A percentile compares a stretch with the other conserved stretches of the same genome.
Conservation (phyloP, 1,284 basidiomycete species). For the Apiotrichum sp. region DNA sequence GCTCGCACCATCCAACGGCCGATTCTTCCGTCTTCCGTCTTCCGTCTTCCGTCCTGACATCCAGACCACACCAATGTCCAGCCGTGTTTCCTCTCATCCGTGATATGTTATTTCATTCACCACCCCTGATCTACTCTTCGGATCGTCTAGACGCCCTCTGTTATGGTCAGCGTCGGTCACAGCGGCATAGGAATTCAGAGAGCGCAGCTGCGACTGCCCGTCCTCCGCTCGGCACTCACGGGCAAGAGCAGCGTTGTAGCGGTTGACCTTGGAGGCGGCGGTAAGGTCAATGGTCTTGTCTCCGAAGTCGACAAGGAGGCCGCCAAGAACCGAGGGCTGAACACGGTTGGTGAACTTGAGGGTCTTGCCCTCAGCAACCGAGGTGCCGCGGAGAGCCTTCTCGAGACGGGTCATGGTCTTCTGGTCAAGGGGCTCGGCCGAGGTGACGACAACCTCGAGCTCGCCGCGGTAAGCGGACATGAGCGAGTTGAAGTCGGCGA, state of each 20-base stretch:
- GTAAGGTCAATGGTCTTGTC: constrained; percentile 94
- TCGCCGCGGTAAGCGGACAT: constrained; percentile 88
- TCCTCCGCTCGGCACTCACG: constrained; percentile 49
- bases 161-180: background rate
- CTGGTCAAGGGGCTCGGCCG: constrained; percentile 65
- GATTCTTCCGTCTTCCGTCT: too few species aligned
- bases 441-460: constrained; percentile 86
- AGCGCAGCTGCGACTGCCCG: constrained; percentile 2
- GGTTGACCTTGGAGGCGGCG: constrained; percentile 86
- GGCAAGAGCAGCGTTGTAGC: constrained; percentile 81
- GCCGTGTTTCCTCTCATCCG: background rate
- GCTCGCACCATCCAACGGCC: too few species aligned
- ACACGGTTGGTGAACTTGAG: constrained; percentile 88
- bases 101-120: constrained; percentile 21
- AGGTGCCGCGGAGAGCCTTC: constrained; percentile 72
- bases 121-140: constrained; percentile 11
- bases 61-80: too few species aligned
- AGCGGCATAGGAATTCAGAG: too few species aligned
- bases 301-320: constrained; percentile 92
- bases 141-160: constrained; percentile 32
- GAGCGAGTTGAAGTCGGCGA: constrained; percentile 86
- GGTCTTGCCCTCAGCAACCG: constrained; percentile 76
- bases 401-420: constrained; percentile 74
- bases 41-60: too few species aligned
- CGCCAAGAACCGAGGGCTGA: constrained; percentile 79